phyloP scores from a whole-genome alignment of 768 basidiomycete species.

The Phanerodontia chrysosporium region DNA sequence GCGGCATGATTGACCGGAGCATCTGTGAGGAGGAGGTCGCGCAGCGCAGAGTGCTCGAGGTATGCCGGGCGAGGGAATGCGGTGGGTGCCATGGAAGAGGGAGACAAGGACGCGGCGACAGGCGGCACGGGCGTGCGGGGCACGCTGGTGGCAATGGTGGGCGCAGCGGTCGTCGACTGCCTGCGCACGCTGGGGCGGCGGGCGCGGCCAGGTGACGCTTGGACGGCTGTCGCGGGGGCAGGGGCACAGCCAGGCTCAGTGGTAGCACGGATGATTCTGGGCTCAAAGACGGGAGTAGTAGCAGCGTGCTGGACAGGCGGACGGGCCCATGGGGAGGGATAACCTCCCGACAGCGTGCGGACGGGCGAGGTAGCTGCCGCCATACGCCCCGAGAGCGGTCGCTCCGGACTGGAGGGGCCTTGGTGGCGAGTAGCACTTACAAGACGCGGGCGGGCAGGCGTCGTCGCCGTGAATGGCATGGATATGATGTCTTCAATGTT shows the following conservation, averaged over 20 bases:
- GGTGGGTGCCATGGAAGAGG: conserved; percentile 14
- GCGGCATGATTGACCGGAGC: conserved; percentile 22
- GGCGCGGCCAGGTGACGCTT: conserved; percentile 39
- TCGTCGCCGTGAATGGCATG: conserved; percentile 42
- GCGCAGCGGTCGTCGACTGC: conserved; percentile 5
- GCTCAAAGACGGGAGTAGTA: conserved; percentile 27
- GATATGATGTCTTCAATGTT: conserved; percentile 64
- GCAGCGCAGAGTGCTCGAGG: conserved; percentile 71
- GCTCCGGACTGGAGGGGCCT: conserved; percentile 2
- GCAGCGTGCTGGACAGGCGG: conserved; percentile 8
- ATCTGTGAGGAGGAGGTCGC: conserved; percentile 62
- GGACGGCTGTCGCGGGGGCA: conserved; percentile 38
- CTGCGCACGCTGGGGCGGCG: conserved; percentile 41
- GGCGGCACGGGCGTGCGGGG: conserved; percentile 8
- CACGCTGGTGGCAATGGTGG: conserved; percentile 9
- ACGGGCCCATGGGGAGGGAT: conserved; percentile 14
- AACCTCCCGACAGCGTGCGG: conserved; percentile 17
- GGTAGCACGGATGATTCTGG: conserved; percentile 64
- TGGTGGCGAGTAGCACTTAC: conserved; percentile 4
- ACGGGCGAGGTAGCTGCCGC: conserved; percentile 2
- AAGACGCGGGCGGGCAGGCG: conserved; percentile 2
- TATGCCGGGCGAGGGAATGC: conserved; percentile 68
- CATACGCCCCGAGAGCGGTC: neutral
- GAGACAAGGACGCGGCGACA: conserved; percentile 3
- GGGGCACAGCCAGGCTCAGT: conserved; percentile 33